Evolutionary conservation across 2,329 filamentous ascomycete genomes (phyloP).

Genomic region (Arthrobotrys musiformis): DNA sequence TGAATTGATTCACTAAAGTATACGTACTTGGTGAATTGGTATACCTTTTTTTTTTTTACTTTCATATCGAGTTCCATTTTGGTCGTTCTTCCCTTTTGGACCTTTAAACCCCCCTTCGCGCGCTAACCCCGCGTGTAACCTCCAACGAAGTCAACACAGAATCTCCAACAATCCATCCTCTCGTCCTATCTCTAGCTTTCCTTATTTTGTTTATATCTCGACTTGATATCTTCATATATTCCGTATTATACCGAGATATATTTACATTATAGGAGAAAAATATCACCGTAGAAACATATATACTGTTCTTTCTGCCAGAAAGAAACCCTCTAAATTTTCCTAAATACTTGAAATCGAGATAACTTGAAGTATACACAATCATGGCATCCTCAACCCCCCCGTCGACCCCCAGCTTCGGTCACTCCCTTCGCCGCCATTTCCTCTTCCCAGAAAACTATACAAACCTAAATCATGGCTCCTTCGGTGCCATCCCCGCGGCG

Average conservation of each 20-base stretch:
- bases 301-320: background rate
- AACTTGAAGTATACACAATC: background rate
- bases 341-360: too few species aligned
- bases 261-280: too few species aligned
- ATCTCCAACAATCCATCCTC: slow-evolving; percentile 23
- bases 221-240: too few species aligned
- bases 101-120: too few species aligned
- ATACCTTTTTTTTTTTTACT: too few species aligned
- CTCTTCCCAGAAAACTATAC: slow-evolving; percentile 49
- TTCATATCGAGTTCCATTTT: slow-evolving; percentile 1
- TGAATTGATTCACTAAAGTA: background rate
- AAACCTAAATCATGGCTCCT: slow-evolving; percentile 70
- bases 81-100: slow-evolving; percentile 19
- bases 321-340: too few species aligned
- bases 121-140: slow-evolving; percentile 46
- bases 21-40: too few species aligned
- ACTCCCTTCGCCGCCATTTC: slow-evolving; percentile 36
- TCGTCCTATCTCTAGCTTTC: background rate
- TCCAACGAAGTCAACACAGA: slow-evolving; percentile 35
- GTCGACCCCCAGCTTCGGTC: slow-evolving; percentile 31
- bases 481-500: slow-evolving; percentile 76
- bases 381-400: slow-evolving; percentile 10
- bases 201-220: too few species aligned
- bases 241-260: background rate
- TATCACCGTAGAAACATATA: too few species aligned